phyloP scores from a whole-genome alignment of 140 eudicot species.

The Ambrosia hybrid region DNA sequence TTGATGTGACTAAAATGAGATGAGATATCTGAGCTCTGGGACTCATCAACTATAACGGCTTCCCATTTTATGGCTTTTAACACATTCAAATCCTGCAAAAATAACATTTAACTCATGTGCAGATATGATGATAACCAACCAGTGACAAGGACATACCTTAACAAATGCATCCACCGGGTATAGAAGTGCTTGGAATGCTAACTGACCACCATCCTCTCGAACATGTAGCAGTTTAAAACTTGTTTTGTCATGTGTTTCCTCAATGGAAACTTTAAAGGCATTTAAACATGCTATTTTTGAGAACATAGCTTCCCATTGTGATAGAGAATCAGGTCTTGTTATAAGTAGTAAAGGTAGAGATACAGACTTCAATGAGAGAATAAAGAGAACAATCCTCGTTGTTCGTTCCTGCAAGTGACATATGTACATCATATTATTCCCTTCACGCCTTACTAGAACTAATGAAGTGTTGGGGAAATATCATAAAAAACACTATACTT shows the following conservation, averaged over 20 bases:
- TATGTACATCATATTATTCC: slow-evolving; percentile 11
- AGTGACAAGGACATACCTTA: slow-evolving; percentile 45
- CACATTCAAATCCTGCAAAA: slow-evolving; percentile 54
- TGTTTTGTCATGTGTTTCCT: slow-evolving; percentile 40
- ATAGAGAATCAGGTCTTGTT: slow-evolving; percentile 31
- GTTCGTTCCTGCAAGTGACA: slow-evolving; percentile 58
- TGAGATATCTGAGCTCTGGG: slow-evolving; percentile 37
- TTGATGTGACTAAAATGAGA: slow-evolving; percentile 43
- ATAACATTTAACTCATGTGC: slow-evolving; percentile 9
- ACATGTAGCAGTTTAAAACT: slow-evolving; percentile 48
- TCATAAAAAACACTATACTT: too few species aligned
- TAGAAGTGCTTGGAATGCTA: slow-evolving; percentile 64
- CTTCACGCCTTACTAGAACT: slow-evolving; percentile 12
- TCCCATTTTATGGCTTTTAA: slow-evolving; percentile 53
- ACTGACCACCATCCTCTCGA: slow-evolving; percentile 43
- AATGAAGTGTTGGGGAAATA: neutral
- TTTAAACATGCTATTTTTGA: slow-evolving; percentile 42
- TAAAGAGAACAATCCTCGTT: slow-evolving; percentile 38
- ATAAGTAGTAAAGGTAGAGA: slow-evolving; percentile 59
- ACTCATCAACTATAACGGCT: slow-evolving; percentile 63
- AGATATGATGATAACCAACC: neutral
- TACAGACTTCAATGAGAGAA: slow-evolving; percentile 47
- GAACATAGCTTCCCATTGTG: slow-evolving; percentile 78
- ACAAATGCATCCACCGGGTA: slow-evolving; percentile 45
- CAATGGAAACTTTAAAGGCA: slow-evolving; percentile 47